Conservation (phyloP, 768 basidiomycete species). For the Mycena haematopus region DNA sequence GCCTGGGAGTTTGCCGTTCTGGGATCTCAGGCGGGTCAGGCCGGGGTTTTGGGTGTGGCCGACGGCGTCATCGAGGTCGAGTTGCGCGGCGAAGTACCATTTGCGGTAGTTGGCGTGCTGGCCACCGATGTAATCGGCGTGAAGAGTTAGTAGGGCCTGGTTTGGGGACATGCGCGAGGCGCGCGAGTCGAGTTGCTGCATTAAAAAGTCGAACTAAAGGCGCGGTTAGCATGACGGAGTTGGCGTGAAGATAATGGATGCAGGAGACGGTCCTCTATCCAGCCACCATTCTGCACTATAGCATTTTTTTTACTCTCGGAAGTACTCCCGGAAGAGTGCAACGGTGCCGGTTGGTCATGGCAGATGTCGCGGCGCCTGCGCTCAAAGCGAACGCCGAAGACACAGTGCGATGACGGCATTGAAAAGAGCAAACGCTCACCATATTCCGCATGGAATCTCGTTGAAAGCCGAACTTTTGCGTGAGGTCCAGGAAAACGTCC, state of each 20-base stretch:
- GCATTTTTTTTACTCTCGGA: no score
- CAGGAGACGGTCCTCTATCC: no score
- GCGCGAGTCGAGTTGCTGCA: constrained; percentile 96
- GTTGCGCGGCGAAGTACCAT: constrained; percentile 99
- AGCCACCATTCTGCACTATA: no score
- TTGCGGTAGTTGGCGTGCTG: constrained; percentile 99
- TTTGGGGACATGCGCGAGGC: constrained; percentile 97
- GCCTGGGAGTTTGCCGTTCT: constrained; percentile 46
- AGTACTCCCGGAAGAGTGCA: no score
- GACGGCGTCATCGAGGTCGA: constrained; percentile 97
- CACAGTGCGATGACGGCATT: background rate
- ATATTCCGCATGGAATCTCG: constrained; percentile 95
- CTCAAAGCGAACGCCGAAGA: background rate
- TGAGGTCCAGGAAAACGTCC: constrained; percentile 95
- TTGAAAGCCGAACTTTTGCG: constrained; percentile 99
- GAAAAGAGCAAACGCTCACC: constrained; percentile 51
- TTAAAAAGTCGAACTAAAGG: constrained; percentile 90
- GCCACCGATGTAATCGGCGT: constrained; percentile 99
- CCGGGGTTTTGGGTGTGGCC: constrained; percentile 93
- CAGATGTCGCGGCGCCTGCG: background rate
- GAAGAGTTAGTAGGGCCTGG: constrained; percentile 92
- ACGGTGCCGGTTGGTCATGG: no score
- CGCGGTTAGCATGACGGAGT: constrained; percentile 5
- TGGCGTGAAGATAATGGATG: no score
- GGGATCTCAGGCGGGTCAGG: constrained; percentile 78